phyloP scores from a whole-genome alignment of 2,329 filamentous ascomycete species.

The Pseudogymnoascus sp. region DNA sequence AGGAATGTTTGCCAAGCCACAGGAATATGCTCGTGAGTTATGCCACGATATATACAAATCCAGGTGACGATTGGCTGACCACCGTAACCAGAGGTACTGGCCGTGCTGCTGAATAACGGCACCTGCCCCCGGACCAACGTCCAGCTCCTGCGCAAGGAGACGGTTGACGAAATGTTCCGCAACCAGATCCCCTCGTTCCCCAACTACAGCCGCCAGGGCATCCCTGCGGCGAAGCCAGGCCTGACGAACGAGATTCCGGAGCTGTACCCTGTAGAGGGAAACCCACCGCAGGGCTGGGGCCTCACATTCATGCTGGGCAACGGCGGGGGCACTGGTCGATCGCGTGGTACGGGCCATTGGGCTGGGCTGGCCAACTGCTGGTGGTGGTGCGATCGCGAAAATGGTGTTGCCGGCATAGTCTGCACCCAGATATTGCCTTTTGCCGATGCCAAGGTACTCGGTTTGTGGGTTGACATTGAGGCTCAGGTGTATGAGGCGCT shows the following conservation, averaged over 20 bases:
- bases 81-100: slow-evolving; percentile 42
- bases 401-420: slow-evolving; percentile 45
- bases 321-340: slow-evolving; percentile 19
- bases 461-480: slow-evolving; percentile 8
- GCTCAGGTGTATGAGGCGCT: neutral
- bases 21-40: slow-evolving; percentile 50
- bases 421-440: slow-evolving; percentile 44
- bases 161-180: slow-evolving; percentile 54
- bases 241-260: slow-evolving; percentile 40
- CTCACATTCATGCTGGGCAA: slow-evolving; percentile 48
- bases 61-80: neutral
- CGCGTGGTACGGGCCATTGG: slow-evolving; percentile 39
- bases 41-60: neutral
- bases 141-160: slow-evolving; percentile 47
- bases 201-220: slow-evolving; percentile 38
- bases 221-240: slow-evolving; percentile 39
- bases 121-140: slow-evolving; percentile 46
- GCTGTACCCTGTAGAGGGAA: slow-evolving; percentile 35
- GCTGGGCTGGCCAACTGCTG: slow-evolving; percentile 44
- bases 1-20: slow-evolving; percentile 50
- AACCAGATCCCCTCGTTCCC: slow-evolving; percentile 52
- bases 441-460: slow-evolving; percentile 15
- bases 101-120: slow-evolving; percentile 54
- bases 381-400: slow-evolving; percentile 55
- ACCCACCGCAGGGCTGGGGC: slow-evolving; percentile 53